Conservation (phyloP, 1,139 yeast species). For the Magnusiomyces suaveolens region DNA sequence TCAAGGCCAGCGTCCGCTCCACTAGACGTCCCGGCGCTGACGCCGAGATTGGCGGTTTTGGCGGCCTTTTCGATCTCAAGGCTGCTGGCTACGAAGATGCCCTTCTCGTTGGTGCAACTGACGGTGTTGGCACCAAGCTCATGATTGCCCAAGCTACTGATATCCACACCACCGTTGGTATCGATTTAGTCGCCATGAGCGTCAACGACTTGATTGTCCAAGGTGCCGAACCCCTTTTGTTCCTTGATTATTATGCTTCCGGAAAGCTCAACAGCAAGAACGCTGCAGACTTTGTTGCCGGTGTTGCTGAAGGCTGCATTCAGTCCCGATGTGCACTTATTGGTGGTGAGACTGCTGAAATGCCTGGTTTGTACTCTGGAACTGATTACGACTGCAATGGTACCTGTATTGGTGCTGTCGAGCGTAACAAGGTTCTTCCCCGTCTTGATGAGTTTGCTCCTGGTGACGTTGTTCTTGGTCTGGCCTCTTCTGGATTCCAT, state of each 20-base stretch:
- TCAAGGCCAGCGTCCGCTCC: conserved; percentile 85
- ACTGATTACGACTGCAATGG: conserved; percentile 98
- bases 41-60: conserved; percentile 97
- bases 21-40: conserved; percentile 95
- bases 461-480: conserved; percentile 79
- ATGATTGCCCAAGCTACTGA: conserved; percentile 85
- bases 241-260: conserved; percentile 93
- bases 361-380: conserved; percentile 97
- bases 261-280: conserved; percentile 77
- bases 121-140: conserved; percentile 97
- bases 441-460: conserved; percentile 50
- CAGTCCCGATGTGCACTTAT: conserved; percentile 95
- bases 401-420: conserved; percentile 98
- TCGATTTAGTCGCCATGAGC: conserved; percentile 97
- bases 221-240: conserved; percentile 96
- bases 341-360: conserved; percentile 98
- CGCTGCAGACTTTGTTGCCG: conserved; percentile 83
- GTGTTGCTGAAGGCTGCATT: conserved; percentile 95
- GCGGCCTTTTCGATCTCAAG: conserved; percentile 86
- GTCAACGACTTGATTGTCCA: conserved; percentile 96
- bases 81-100: conserved; percentile 76
- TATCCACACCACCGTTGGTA: conserved; percentile 92
- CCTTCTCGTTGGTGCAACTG: conserved; percentile 91
- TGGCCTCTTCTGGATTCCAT: conserved; percentile 87
- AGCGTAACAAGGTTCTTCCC: conserved; percentile 66